Conservation (phyloP, 345 rosid species). For the Corchorus olitorius region DNA sequence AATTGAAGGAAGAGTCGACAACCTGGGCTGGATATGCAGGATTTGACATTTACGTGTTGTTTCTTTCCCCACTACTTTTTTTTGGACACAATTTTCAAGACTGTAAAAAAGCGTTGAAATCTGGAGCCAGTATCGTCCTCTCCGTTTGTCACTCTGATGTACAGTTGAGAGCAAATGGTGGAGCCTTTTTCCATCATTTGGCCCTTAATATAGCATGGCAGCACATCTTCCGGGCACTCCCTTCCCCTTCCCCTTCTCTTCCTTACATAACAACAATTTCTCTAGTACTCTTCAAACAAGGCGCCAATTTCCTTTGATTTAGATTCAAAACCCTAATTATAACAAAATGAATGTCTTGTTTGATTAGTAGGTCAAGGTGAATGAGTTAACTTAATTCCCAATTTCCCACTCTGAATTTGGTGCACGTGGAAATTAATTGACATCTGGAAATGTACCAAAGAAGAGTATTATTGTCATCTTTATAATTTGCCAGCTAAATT, state of each 20-base stretch:
- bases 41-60: constrained; percentile 74
- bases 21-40: constrained; percentile 58
- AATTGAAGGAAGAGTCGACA: constrained; percentile 45
- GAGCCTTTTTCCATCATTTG: constrained; percentile 1
- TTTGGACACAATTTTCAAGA: constrained; percentile 64
- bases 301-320: neutral
- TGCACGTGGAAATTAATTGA: constrained; percentile 17
- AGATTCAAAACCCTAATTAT: too few species aligned
- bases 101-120: constrained; percentile 61
- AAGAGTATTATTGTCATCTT: neutral
- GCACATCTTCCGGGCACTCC: constrained; percentile 56
- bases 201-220: constrained; percentile 29
- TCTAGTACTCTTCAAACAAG: neutral
- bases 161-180: constrained; percentile 16
- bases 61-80: constrained; percentile 31
- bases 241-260: neutral
- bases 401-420: neutral
- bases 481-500: constrained; percentile 5
- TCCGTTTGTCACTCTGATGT: constrained; percentile 83
- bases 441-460: constrained; percentile 8
- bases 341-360: too few species aligned
- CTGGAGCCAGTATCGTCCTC: constrained; percentile 84
- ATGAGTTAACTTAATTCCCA: neutral
- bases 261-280: neutral
- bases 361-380: neutral